Evolutionary conservation across 176 grass and related monocot genomes (phyloP), one percentile per base, ranked within the genome.

Genomic region (Ananas comosus): DNA sequence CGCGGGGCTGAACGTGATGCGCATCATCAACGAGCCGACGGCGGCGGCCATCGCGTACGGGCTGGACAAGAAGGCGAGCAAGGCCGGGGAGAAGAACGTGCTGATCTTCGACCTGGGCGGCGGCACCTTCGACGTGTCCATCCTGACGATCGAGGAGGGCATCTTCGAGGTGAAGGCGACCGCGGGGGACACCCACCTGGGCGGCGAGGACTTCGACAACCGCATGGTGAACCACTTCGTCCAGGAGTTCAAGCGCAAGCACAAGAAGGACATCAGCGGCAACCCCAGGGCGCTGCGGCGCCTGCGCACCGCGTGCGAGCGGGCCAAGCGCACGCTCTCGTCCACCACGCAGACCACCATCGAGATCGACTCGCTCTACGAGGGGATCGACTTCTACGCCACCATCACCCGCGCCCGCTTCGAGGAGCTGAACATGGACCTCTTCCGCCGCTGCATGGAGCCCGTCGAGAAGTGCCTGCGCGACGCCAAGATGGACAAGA

Each of bases 31-130:
- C 76, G 93, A 96, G 80, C 89, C 88, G 13, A 90, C 88, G 0
- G 88, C 93, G 0, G 93, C 93, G 0, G 88, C 86, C 49, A 85
- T 96, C 19, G 93, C 93, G 11, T 92, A 96, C 56, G 88, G 93
- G 0, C 83, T 97, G 10, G 89, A 90, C 74, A 97, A 87, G 82
- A 97, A 81, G 74, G 51, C 81, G 0, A 8, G 64, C 27, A 74
- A 75, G 76, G 59, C 76, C 4, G 80, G 77, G 6, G 86, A 92
- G 79, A 87, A 92, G 79, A 85, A 87, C 33, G 88, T 97, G 50
- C 86, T 96, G 65, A 91, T 96, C 66, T 97, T 97, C 42, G 89
- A 97, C 72, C 89, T 97, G 2, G 93, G 93, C 1, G 89, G 86
- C 2, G 93, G 93, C n/a, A 92, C 86, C 33, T 97, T 97, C 42